A percentile compares a stretch with the other conserved stretches of the same genome.
These are phyloP conservation scores for Chlorella variabilis DNA, from an alignment of 163 green algal species.

Conservation along the genomic window DNA sequence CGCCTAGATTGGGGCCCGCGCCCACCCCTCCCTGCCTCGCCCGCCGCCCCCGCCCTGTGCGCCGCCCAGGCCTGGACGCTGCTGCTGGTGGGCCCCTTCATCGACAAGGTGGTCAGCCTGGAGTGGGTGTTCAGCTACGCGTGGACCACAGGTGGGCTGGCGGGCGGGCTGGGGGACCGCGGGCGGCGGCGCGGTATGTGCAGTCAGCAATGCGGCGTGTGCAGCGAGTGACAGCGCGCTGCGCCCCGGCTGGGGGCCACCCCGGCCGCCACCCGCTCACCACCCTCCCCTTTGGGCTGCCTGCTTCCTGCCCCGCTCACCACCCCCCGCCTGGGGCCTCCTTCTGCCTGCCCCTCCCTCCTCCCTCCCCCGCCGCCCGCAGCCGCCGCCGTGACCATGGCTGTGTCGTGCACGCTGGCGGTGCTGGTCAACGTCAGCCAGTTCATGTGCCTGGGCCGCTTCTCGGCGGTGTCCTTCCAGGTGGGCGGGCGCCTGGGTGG, in stretches of 20 bases:
- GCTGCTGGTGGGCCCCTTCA: conserved; percentile 82
- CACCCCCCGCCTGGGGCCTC: no score
- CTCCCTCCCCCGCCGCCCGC: background rate
- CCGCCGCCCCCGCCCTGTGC: background rate
- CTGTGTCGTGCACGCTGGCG: conserved; percentile 76
- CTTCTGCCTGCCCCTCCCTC: background rate
- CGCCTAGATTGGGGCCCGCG: no score
- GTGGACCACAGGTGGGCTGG: conserved; percentile 52
- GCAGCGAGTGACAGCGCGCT: no score
- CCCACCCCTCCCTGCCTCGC: no score
- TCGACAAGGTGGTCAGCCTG: conserved; percentile 78
- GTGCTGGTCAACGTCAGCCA: conserved; percentile 92
- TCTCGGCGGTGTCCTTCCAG: conserved; percentile 94
- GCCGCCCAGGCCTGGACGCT: conserved; percentile 74
- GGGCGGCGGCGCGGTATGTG: background rate
- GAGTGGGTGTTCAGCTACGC: conserved; percentile 75
- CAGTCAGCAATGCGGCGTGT: no score
- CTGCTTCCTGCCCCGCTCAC: no score
- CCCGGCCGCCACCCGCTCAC: no score
- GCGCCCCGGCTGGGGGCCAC: no score
- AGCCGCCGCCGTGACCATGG: conserved; percentile 43
- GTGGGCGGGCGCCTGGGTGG: conserved; percentile 36
- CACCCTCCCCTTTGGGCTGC: no score
- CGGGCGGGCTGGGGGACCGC: background rate
- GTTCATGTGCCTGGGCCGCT: conserved; percentile 94